Evolutionary conservation across 1,284 basidiomycete genomes (phyloP).

Genomic region (Cutaneotrichosporon spelunceum): DNA sequence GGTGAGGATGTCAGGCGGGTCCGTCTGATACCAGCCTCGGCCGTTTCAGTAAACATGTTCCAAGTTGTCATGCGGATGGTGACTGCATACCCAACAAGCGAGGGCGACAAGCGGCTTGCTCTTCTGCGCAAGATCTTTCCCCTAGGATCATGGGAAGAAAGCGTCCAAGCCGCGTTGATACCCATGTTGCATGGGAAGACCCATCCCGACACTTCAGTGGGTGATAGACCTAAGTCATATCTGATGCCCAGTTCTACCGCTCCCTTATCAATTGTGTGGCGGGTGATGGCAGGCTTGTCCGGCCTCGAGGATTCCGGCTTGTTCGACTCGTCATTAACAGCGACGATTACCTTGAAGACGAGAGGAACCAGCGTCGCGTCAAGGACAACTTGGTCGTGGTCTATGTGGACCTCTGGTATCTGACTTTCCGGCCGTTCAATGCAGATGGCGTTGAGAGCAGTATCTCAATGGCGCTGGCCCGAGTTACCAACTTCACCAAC

Average conservation of each 20-base stretch:
- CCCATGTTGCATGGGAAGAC: background rate
- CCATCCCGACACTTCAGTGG: background rate
- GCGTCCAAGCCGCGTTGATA: background rate
- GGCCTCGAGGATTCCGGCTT: conserved; percentile 18
- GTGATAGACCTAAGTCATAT: background rate
- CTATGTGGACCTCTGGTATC: conserved; percentile 18
- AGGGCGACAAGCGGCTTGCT: background rate
- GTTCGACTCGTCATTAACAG: conserved; percentile 12
- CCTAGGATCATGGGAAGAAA: background rate
- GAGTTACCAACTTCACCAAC: background rate
- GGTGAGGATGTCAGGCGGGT: background rate
- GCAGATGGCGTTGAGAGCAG: conserved; percentile 3
- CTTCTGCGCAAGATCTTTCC: background rate
- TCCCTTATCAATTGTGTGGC: conserved; percentile 3
- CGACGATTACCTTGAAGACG: conserved; percentile 8
- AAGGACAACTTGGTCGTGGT: conserved; percentile 13
- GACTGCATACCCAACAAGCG: background rate
- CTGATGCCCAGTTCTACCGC: conserved; percentile 1
- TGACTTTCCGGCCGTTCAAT: conserved; percentile 10
- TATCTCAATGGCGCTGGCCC: background rate
- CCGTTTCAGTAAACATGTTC: background rate
- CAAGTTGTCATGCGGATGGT: background rate
- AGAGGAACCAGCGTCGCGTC: conserved; percentile 10
- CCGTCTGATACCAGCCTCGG: background rate
- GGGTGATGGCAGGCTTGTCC: background rate